Conservation (phyloP, 2,329 filamentous ascomycete species). For the Epichloe sibirici region DNA sequence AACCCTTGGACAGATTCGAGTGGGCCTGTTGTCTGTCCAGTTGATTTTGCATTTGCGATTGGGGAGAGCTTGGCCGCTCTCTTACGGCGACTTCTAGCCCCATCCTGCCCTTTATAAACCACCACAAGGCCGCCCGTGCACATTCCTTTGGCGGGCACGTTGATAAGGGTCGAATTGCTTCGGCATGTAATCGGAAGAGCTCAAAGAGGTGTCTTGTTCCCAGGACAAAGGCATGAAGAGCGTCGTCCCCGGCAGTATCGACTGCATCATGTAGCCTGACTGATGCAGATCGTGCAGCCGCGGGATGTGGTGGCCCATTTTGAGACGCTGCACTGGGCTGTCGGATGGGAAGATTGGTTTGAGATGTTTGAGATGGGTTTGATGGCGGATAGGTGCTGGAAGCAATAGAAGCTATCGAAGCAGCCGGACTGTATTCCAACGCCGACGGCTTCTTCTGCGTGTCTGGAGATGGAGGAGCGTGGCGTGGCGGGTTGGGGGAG, state of each 20-base stretch:
- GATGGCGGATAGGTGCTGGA: slow-evolving; percentile 18
- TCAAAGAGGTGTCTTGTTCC: slow-evolving; percentile 64
- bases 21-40: slow-evolving; percentile 62
- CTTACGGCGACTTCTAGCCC: slow-evolving; percentile 62
- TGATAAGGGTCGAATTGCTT: slow-evolving; percentile 55
- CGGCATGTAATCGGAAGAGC: slow-evolving; percentile 66
- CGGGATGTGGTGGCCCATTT: slow-evolving; percentile 11
- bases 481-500: slow-evolving; percentile 15
- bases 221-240: slow-evolving; percentile 55
- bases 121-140: slow-evolving; percentile 68
- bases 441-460: slow-evolving; percentile 12
- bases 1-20: slow-evolving; percentile 71
- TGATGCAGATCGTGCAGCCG: slow-evolving; percentile 21
- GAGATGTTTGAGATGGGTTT: slow-evolving; percentile 7
- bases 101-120: slow-evolving; percentile 74
- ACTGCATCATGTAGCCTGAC: slow-evolving; percentile 30
- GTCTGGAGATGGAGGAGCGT: slow-evolving; percentile 17
- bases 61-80: slow-evolving; percentile 40
- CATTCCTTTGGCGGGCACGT: slow-evolving; percentile 54
- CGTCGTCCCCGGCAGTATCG: slow-evolving; percentile 44
- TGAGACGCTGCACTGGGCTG: slow-evolving; percentile 15
- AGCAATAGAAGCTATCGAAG: slow-evolving; percentile 21
- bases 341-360: slow-evolving; percentile 9
- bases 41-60: slow-evolving; percentile 41
- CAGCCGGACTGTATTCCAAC: slow-evolving; percentile 29